Conservation (phyloP, 371 early-diverging fungal species). For the Mortierella sp. region DNA sequence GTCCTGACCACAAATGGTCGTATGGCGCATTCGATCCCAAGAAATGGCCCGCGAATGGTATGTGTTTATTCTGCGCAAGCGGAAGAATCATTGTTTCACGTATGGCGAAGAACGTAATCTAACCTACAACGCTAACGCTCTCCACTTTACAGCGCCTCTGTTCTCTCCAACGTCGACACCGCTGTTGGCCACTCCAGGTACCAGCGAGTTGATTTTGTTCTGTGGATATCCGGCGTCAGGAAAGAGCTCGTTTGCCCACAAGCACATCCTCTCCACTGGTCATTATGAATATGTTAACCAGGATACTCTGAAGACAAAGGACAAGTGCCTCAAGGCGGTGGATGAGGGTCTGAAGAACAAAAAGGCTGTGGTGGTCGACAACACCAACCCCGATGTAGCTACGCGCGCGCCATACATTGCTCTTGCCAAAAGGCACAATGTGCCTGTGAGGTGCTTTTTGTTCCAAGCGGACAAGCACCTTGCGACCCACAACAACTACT, state of each 20-base stretch:
- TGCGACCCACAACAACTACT: constrained; percentile 85
- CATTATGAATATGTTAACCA: constrained; percentile 86
- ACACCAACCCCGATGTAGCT: constrained; percentile 84
- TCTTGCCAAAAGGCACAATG: constrained; percentile 69
- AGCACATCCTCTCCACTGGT: constrained; percentile 71
- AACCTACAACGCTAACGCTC: background rate
- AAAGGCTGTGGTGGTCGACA: constrained; percentile 82
- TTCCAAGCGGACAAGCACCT: constrained; percentile 75
- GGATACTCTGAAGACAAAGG: constrained; percentile 82
- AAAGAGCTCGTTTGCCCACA: constrained; percentile 83
- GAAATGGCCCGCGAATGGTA: constrained; percentile 54
- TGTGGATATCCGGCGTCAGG: constrained; percentile 92
- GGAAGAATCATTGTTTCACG: background rate
- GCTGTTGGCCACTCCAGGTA: constrained; percentile 54
- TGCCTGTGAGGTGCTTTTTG: constrained; percentile 78
- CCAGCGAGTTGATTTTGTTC: constrained; percentile 78
- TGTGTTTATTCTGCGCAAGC: no score
- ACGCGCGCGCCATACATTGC: constrained; percentile 76
- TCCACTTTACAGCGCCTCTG: constrained; percentile 30
- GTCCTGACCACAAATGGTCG: constrained; percentile 62
- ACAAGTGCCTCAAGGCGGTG: constrained; percentile 76
- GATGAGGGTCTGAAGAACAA: constrained; percentile 66
- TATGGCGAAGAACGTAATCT: background rate
- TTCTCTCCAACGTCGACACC: constrained; percentile 58
- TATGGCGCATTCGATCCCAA: constrained; percentile 74